Conservation (phyloP, 1,139 yeast species). For the Tardiomyces digboiensis region DNA sequence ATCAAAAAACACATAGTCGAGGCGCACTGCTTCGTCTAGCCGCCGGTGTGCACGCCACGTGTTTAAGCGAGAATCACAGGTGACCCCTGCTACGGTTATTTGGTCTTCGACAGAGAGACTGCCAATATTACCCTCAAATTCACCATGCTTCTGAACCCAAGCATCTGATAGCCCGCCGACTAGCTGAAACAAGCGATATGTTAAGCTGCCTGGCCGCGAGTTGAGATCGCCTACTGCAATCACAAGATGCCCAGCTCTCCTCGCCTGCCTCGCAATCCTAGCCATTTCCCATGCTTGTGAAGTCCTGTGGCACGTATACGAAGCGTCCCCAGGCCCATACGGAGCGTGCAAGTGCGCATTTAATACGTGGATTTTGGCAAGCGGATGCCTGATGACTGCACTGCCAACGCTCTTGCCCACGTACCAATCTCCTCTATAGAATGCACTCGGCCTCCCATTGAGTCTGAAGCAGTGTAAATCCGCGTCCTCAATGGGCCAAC, state of each 20-base stretch:
- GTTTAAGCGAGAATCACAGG: conserved; percentile 81
- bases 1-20: conserved; percentile 85
- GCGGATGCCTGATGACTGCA: conserved; percentile 50
- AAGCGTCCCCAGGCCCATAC: conserved; percentile 81
- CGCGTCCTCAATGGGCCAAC: conserved; percentile 72
- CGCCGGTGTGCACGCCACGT: conserved; percentile 72
- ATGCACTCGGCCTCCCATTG: conserved; percentile 91
- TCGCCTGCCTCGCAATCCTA: conserved; percentile 50
- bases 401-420: conserved; percentile 90
- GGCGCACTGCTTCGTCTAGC: conserved; percentile 68
- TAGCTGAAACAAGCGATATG: conserved; percentile 60
- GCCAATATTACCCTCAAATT: conserved; percentile 35
- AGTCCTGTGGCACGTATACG: conserved; percentile 83
- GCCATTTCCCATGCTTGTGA: conserved; percentile 97
- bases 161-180: conserved; percentile 71
- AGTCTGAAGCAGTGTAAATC: conserved; percentile 79
- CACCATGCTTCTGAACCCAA: conserved; percentile 64
- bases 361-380: conserved; percentile 59
- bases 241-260: conserved; percentile 71
- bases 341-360: conserved; percentile 99
- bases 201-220: conserved; percentile 78
- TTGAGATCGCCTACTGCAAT: conserved; percentile 91
- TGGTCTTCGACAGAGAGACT: conserved; percentile 57
- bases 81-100: conserved; percentile 63
- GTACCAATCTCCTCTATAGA: conserved; percentile 93